Conservation (phyloP, 225 moss, liverwort and hornwort genomes). For the Asterella californica region DNA sequence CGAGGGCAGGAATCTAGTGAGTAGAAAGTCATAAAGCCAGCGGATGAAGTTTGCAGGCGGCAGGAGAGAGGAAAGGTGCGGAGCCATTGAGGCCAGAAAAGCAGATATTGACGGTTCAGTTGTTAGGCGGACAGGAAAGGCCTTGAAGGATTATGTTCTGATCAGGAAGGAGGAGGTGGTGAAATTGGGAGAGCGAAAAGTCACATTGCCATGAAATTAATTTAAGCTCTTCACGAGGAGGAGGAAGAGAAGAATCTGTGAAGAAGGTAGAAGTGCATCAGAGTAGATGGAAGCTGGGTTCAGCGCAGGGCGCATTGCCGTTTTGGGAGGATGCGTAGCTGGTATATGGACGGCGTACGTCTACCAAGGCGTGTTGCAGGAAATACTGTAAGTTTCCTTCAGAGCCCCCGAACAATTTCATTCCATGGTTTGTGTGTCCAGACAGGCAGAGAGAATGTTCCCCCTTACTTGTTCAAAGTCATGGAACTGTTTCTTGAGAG, state of each 20-base stretch:
- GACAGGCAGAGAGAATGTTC: not conserved
- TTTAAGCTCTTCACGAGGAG: not conserved
- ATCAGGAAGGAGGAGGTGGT: not conserved
- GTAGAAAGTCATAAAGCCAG: not conserved
- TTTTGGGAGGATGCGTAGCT: slow-evolving; percentile 59
- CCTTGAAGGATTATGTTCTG: not conserved
- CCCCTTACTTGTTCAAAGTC: not conserved
- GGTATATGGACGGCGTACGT: slow-evolving; percentile 85
- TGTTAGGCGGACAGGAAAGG: not conserved
- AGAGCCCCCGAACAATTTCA: not conserved
- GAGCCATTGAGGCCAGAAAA: not conserved
- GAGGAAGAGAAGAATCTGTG: not conserved
- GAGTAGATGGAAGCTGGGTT: slow-evolving; percentile 16
- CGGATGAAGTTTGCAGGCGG: not conserved
- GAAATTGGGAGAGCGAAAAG: not conserved
- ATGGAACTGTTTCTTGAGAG: not conserved
- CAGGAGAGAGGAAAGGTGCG: not conserved
- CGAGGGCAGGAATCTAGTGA: not conserved
- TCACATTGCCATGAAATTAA: not conserved
- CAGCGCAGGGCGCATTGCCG: slow-evolving; percentile 29
- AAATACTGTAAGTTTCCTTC: slow-evolving; percentile 58
- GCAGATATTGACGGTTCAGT: not conserved
- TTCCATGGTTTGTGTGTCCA: not conserved
- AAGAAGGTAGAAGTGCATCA: not conserved
- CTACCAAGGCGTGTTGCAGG: slow-evolving; percentile 89